Conservation (phyloP, 371 early-diverging fungal species). For the Chytridium lagenaria region DNA sequence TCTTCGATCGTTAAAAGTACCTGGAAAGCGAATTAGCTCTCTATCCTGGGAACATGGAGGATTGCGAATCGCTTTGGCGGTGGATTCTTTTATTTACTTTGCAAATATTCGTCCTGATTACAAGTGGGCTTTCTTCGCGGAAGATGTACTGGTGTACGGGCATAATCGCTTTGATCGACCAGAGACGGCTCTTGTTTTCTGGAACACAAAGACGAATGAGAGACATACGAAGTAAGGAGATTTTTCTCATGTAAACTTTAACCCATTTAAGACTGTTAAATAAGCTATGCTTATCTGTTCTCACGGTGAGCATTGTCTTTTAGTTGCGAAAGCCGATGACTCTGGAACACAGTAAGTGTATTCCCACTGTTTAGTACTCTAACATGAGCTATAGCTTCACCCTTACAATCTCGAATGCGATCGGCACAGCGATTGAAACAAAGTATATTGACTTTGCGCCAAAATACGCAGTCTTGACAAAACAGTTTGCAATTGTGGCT, state of each 20-base stretch:
- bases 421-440: conserved; percentile 54
- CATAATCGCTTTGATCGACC: conserved; percentile 43
- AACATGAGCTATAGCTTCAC: conserved; percentile 37
- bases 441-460: conserved; percentile 56
- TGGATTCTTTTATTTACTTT: conserved; percentile 65
- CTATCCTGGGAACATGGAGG: conserved; percentile 61
- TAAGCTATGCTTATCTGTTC: conserved; percentile 45
- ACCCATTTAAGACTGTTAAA: conserved; percentile 32
- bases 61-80: conserved; percentile 57
- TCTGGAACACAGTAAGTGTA: conserved; percentile 29
- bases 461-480: conserved; percentile 41
- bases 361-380: not conserved
- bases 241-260: not conserved
- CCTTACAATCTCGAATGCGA: conserved; percentile 54
- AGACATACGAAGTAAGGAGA: conserved; percentile 44
- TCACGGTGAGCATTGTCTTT: conserved; percentile 48
- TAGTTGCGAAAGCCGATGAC: conserved; percentile 49
- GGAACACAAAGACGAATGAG: conserved; percentile 58
- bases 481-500: conserved; percentile 45
- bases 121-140: conserved; percentile 52
- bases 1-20: conserved; percentile 60
- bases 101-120: conserved; percentile 62
- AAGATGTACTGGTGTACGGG: conserved; percentile 54
- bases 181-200: conserved; percentile 52
- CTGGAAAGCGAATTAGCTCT: conserved; percentile 55